Base-by-base conservation (phyloP, 805 yeast genomes). In the Candida vaughaniae region DNA sequence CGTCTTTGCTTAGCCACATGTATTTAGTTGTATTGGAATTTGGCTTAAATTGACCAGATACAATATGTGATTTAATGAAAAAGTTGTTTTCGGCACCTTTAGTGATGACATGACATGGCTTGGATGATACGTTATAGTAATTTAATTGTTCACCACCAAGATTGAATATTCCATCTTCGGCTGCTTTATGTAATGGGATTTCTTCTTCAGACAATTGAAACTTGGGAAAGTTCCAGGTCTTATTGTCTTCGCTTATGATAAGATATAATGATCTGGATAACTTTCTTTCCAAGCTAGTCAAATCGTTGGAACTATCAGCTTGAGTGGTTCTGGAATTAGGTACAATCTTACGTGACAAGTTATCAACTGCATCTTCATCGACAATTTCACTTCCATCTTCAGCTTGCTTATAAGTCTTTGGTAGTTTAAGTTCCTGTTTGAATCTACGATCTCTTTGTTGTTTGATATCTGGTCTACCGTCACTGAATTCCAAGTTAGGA, bases 61-160 rank as follows among this genome's bases (percentile, higher is more conserved):
- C 65, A 40, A 91, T 87, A 58, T 88, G 96, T 22, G 95, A 84
- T 62, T 87, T 88, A 51, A 93, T 77, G 51, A 85, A 68, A 55
- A 81, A 93, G 51, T 85, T 91, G 50, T 60, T 55, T 22, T 53
- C 53, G 22, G 55, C 53, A 25, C 49, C 52, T 43, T 66, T 72
- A 47, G 77, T 69, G 44, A 82, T 54, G 1, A 83, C 78, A 29
- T 82, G 89, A 28, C 90, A 82, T 27, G 99, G 98, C 4, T 84
- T 84, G 39, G 77, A 78, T 16, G 98, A 88, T n/a, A 93, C 95
- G 15, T 85, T 78, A 86, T 95, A 91, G 29, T 88, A 83, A 62
- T 88, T 85, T 56, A 93, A 76, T 38, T 72, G 59, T 8, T 71
- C 76, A 22, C 96, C 95, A 14, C 96, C 96, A 15, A 85, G 51